phyloP scores from a whole-genome alignment of 164 flowering plant species.

The Liquidambar formosana region DNA sequence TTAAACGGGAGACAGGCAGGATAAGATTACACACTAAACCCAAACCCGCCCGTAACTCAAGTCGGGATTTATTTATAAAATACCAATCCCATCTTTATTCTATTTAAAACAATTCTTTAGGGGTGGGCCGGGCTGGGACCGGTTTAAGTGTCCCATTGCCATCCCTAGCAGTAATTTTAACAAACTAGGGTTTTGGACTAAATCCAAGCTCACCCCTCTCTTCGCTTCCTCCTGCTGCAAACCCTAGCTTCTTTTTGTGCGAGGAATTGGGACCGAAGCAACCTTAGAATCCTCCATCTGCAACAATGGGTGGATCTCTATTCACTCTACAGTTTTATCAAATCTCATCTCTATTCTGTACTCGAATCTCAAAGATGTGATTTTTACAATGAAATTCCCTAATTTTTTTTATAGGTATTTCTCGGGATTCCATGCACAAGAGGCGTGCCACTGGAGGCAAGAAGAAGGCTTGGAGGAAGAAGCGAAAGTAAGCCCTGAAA shows the following conservation, averaged over 20 bases:
- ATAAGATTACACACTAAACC: too few relatives aligned
- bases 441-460: constrained; percentile 71
- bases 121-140: too few relatives aligned
- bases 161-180: too few relatives aligned
- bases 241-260: constrained; percentile 6
- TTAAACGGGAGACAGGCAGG: too few relatives aligned
- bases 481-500: constrained; percentile 47
- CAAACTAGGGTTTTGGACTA: constrained; percentile 20
- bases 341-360: neutral
- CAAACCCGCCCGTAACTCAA: too few relatives aligned
- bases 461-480: constrained; percentile 76
- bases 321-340: neutral
- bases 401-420: constrained; percentile 40
- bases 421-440: constrained; percentile 72
- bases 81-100: too few relatives aligned
- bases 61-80: too few relatives aligned
- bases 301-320: constrained; percentile 23
- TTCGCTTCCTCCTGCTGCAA: neutral
- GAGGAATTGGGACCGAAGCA: neutral
- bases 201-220: neutral
- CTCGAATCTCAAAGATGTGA: neutral
- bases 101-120: too few relatives aligned
- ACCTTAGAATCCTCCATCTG: neutral
- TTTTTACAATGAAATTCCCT: too few relatives aligned
- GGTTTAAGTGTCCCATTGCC: too few relatives aligned